Percentiles rank a stretch among this genome's conserved stretches.
Conservation (phyloP, 2,329 filamentous ascomycete genomes). For the Ophiocordyceps camponoti-floridani region DNA sequence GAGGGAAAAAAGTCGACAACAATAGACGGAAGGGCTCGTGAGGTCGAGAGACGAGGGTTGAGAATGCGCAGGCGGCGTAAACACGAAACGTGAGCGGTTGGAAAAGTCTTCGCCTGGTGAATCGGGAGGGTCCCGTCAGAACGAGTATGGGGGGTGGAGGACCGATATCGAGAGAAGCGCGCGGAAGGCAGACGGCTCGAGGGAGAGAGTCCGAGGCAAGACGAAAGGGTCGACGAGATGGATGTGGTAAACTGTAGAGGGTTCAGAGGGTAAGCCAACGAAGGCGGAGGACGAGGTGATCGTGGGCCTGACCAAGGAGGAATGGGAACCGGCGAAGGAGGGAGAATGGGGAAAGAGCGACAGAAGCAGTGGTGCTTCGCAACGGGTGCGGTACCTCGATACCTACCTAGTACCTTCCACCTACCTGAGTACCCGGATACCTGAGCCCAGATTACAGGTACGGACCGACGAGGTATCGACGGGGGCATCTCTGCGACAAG, state of each 20-base stretch:
- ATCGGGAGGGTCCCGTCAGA: constrained; percentile 12
- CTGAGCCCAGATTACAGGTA: neutral
- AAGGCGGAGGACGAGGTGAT: constrained; percentile 10
- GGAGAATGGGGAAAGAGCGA: constrained; percentile 18
- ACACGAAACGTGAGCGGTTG: constrained; percentile 8
- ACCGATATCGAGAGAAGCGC: constrained; percentile 4
- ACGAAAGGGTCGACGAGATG: neutral
- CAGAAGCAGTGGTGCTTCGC: constrained; percentile 11
- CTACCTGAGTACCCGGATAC: neutral
- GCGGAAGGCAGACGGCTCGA: constrained; percentile 6
- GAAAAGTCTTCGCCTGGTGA: constrained; percentile 12
- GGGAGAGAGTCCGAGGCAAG: constrained; percentile 1
- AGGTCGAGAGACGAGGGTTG: constrained; percentile 5
- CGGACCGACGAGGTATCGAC: neutral
- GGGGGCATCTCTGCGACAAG: neutral
- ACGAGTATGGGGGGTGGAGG: too few species aligned
- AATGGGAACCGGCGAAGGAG: constrained; percentile 15
- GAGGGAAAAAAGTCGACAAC: constrained; percentile 2
- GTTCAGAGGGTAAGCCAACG: too few species aligned
- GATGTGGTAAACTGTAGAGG: too few species aligned
- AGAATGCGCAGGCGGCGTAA: constrained; percentile 6
- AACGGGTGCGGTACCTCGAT: constrained; percentile 1
- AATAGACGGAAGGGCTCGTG: constrained; percentile 1
- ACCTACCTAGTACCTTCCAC: too few species aligned
- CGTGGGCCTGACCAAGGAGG: constrained; percentile 13